These are phyloP conservation scores for Cucurbita pepo DNA, from an alignment of 306 rosid genomes.

Conservation along the genomic window DNA sequence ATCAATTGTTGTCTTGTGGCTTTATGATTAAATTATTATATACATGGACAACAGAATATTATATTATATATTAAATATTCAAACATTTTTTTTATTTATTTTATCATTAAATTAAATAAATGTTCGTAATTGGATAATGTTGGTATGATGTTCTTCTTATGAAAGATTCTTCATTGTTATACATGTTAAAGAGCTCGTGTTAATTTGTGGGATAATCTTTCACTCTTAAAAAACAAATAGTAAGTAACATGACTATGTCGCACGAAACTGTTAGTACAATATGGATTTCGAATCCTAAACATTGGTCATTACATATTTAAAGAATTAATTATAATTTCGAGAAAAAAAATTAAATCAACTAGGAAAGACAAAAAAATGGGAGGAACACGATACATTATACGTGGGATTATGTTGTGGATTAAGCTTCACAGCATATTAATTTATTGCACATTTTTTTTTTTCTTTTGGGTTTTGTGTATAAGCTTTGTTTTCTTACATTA, in stretches of 20 bases:
- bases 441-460: not conserved
- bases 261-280: too few species aligned
- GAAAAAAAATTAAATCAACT: too few species aligned
- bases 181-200: too few species aligned
- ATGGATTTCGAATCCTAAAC: too few species aligned
- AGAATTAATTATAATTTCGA: too few species aligned
- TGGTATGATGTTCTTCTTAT: not conserved
- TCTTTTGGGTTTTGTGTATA: not conserved
- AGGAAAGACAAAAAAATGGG: not conserved
- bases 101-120: not conserved
- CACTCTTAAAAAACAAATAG: too few species aligned
- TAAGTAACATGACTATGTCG: too few species aligned
- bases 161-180: not conserved
- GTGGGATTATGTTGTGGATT: conserved; percentile 2
- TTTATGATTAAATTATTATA: not conserved
- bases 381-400: not conserved
- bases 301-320: too few species aligned
- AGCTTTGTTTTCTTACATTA: not conserved
- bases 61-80: not conserved
- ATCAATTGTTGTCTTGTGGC: not conserved
- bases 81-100: not conserved
- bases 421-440: not conserved
- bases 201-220: too few species aligned
- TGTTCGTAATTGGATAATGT: not conserved
- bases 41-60: not conserved